Evolutionary conservation across 2,329 filamentous ascomycete genomes (phyloP).

Genomic region (Nigrospora oryzae): DNA sequence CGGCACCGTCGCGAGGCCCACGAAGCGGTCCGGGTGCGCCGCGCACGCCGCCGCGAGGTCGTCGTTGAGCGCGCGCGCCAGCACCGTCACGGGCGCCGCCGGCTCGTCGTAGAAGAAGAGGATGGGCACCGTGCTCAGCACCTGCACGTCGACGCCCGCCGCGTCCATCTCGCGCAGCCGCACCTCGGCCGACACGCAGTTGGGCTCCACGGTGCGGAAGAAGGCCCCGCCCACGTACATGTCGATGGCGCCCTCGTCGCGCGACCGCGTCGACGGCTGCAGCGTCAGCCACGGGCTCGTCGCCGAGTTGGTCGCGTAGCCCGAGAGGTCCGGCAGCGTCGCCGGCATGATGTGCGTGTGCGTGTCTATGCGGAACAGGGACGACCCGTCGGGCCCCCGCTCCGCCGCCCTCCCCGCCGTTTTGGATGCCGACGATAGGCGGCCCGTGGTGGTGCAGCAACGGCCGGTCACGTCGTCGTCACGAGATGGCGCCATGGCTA

Average conservation of each 20-base stretch:
- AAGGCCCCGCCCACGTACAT: constrained; percentile 24
- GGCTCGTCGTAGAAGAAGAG: constrained; percentile 27
- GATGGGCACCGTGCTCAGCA: constrained; percentile 25
- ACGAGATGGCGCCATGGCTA: constrained; percentile 12
- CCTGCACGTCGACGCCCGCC: constrained; percentile 24
- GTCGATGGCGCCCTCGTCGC: constrained; percentile 17
- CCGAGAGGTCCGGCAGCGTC: constrained; percentile 27
- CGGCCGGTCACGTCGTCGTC: constrained; percentile 2
- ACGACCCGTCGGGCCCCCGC: constrained; percentile 4
- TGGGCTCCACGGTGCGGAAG: constrained; percentile 23
- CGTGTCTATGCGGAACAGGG: constrained; percentile 24
- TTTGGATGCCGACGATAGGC: neutral
- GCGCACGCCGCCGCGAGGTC: constrained; percentile 18
- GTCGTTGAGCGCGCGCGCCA: constrained; percentile 22
- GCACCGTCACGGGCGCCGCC: constrained; percentile 13
- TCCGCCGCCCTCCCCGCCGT: neutral
- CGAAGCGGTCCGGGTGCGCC: constrained; percentile 17
- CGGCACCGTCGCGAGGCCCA: constrained; percentile 23
- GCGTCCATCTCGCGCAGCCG: constrained; percentile 23
- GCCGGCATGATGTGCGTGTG: constrained; percentile 28
- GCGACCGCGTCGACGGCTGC: constrained; percentile 10
- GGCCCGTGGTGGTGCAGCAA: constrained; percentile 5
- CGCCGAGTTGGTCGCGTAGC: constrained; percentile 34
- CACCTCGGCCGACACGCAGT: constrained; percentile 19
- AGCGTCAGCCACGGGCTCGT: constrained; percentile 25